Percentiles rank a stretch among this genome's conserved stretches.
phyloP scores from a whole-genome alignment of 805 yeast genomes.

The Hanseniaspora thailandica region DNA sequence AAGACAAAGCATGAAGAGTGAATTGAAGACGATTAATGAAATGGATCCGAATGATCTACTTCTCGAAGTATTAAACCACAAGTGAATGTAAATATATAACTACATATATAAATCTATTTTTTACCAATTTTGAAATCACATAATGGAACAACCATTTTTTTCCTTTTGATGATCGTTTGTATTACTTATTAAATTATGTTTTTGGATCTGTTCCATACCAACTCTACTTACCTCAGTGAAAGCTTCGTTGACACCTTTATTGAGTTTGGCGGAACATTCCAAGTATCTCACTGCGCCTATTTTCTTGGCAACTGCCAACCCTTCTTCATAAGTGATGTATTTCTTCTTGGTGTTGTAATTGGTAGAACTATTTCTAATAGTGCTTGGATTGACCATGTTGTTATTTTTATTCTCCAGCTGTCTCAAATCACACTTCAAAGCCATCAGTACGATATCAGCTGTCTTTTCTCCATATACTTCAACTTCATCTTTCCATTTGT shows the following conservation, averaged over 20 bases:
- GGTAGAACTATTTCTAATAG: conserved; percentile 26
- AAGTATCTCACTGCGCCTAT: conserved; percentile 89
- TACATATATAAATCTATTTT: not conserved
- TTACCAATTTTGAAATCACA: conserved; percentile 24
- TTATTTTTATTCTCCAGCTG: conserved; percentile 38
- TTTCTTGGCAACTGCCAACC: conserved; percentile 79
- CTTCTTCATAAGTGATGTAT: conserved; percentile 82
- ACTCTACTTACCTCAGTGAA: conserved; percentile 98
- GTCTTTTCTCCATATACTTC: conserved; percentile 91
- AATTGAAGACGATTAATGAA: not conserved
- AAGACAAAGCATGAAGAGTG: not conserved
- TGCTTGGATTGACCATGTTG: conserved; percentile 22
- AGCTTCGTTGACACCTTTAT: conserved; percentile 97
- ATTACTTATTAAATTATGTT: not conserved
- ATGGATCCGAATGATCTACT: not conserved
- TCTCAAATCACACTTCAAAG: conserved; percentile 87
- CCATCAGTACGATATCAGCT: conserved; percentile 84
- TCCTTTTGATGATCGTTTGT: conserved; percentile 27
- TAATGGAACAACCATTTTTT: conserved; percentile 31
- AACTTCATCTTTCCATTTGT: conserved; percentile 94
- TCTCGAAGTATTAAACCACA: conserved; percentile 3
- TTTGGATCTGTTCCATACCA: conserved; percentile 37
- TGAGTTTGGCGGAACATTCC: conserved; percentile 93
- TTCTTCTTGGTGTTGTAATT: conserved; percentile 33
- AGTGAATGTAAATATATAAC: not conserved